Percentiles rank a stretch among this genome's conserved stretches.
Evolutionary conservation across 1,139 yeast species (phyloP).

Genomic region (Nakaseomyces delphensis): DNA sequence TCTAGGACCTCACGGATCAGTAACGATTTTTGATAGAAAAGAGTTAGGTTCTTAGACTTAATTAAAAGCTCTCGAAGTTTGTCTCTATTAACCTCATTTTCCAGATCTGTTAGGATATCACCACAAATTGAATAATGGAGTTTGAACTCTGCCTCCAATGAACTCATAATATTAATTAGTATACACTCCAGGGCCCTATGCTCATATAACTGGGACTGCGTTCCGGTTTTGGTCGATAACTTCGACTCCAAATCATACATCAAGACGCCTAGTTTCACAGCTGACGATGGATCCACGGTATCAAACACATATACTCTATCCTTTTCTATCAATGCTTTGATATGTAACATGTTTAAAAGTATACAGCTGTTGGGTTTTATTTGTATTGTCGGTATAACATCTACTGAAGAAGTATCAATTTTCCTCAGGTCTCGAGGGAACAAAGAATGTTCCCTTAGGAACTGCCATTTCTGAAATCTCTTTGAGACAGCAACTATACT

Average conservation of each 20-base stretch:
- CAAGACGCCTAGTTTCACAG: conserved; percentile 64
- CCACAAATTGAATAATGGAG: conserved; percentile 65
- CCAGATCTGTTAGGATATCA: conserved; percentile 52
- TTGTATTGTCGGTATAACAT: conserved; percentile 80
- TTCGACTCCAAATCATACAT: conserved; percentile 83
- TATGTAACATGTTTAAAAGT: conserved; percentile 70
- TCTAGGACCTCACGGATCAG: conserved; percentile 65
- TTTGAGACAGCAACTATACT: conserved; percentile 65
- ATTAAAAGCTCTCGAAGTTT: conserved; percentile 58
- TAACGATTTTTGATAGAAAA: conserved; percentile 58
- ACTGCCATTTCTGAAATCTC: conserved; percentile 66
- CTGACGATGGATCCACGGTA: conserved; percentile 46
- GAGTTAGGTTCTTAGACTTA: conserved; percentile 55
- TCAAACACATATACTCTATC: conserved; percentile 81
- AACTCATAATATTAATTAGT: conserved; percentile 73
- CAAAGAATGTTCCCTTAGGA: conserved; percentile 57
- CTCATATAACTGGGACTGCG: conserved; percentile 46
- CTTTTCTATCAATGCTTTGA: conserved; percentile 75
- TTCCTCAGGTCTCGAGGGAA: conserved; percentile 71
- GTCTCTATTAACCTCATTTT: conserved; percentile 59
- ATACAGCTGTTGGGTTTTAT: conserved; percentile 60
- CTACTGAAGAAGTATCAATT: conserved; percentile 81
- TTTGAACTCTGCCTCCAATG: conserved; percentile 76
- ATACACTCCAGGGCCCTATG: conserved; percentile 85
- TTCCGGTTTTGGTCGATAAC: conserved; percentile 37